These are phyloP conservation scores for Yamadazyma olivae DNA, from an alignment of 805 yeast species.

Conservation along the genomic window DNA sequence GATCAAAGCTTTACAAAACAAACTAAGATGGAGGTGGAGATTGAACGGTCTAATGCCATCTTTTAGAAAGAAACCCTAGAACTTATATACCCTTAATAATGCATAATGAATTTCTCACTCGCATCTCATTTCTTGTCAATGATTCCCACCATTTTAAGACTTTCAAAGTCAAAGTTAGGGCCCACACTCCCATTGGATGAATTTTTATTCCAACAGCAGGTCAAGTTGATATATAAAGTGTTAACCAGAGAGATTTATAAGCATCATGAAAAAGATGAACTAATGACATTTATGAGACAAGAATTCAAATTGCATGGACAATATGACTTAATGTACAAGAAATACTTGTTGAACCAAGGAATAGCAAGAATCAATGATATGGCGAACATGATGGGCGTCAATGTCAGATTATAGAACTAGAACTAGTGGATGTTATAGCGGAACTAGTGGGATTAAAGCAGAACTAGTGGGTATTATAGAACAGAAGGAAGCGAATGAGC, in stretches of 20 bases:
- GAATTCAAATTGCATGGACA: slow-evolving; percentile 30
- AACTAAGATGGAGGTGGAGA: slow-evolving; percentile 22
- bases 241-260: slow-evolving; percentile 30
- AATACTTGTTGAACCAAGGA: slow-evolving; percentile 36
- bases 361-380: slow-evolving; percentile 23
- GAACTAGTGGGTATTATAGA: background rate
- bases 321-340: slow-evolving; percentile 32
- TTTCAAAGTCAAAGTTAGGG: slow-evolving; percentile 7
- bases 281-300: slow-evolving; percentile 26
- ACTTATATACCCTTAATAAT: background rate
- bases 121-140: background rate
- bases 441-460: background rate
- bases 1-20: slow-evolving; percentile 15
- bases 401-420: slow-evolving; percentile 5
- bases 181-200: slow-evolving; percentile 32
- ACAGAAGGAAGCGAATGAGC: background rate
- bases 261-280: slow-evolving; percentile 34
- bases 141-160: slow-evolving; percentile 3
- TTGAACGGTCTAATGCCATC: slow-evolving; percentile 19
- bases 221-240: slow-evolving; percentile 30
- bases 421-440: background rate
- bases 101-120: background rate
- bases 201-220: slow-evolving; percentile 35
- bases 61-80: slow-evolving; percentile 5
- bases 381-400: slow-evolving; percentile 20